Evolutionary conservation across 129 eudicot species (phyloP), one percentile per base, ranked within the genome.

Genomic region (Oenanthe sinensis): DNA sequence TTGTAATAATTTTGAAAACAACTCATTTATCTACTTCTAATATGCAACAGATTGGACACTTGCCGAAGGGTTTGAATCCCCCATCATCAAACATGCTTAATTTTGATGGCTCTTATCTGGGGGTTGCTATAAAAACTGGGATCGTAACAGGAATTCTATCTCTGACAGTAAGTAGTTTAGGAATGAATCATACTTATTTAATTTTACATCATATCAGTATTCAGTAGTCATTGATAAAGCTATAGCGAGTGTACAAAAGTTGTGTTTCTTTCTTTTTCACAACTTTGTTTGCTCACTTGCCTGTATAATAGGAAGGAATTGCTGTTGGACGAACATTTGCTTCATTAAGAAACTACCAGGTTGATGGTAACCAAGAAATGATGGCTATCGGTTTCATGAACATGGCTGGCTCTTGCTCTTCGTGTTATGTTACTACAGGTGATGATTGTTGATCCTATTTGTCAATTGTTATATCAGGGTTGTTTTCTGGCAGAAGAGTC

Each of bases 361-460:
- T 96, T 72, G 99, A 96, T 78, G 99, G 97, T 3, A 96, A 96
- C 88, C 90, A 96, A 79, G 99, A 96, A 84, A 96, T 96, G 99
- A 76, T 96, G 85, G 97, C 99, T 8, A 92, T 96, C 80, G 99
- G 99, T 17, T 78, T 96, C 5, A 90, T 92, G 99, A 96, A 96
- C 79, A 90, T 92, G 91, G 99, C 91, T 49, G 99, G 99, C 50
- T 96, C 99, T 70, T 92, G 96, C 78, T 83, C 97, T 46, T 96
- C 99, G 3, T 96, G 99, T 87, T 96, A 87, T 55, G 91, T 92
- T 77, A 92, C 99, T 30, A 92, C 99, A 47, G 98, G 98, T 91
- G 79, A 30, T 39, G 37, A 63, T 42, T 40, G 72, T 28, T 67
- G 24, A 8, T 12, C 8, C 62, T 6, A 69, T 39, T 17, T 33